A percentile compares a stretch with the other conserved stretches of the same genome.
Evolutionary conservation across 1,284 basidiomycete species (phyloP).

Genomic region (Pseudozyma flocculosa): DNA sequence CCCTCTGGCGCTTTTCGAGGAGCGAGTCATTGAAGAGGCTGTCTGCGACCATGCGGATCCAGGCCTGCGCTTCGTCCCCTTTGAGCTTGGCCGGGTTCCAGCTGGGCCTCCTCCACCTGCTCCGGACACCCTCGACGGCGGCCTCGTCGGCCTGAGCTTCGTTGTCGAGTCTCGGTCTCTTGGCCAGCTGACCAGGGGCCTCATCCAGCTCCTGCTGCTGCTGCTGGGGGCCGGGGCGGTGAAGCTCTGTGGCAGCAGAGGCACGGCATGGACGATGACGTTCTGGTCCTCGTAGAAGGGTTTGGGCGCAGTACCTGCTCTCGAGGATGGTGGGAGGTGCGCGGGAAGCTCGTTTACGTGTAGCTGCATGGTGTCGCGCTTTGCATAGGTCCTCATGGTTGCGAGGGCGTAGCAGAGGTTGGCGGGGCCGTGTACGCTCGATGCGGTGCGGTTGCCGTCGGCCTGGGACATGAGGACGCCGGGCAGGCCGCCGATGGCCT

Average conservation of each 20-base stretch:
- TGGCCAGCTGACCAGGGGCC: not conserved
- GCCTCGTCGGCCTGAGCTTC: not conserved
- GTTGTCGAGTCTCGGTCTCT: slow-evolving; percentile 14
- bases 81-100: slow-evolving; percentile 33
- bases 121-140: slow-evolving; percentile 12
- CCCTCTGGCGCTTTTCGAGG: slow-evolving; percentile 20
- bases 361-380: slow-evolving; percentile 38
- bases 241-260: slow-evolving; percentile 60
- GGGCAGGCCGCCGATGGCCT: slow-evolving; percentile 61
- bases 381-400: slow-evolving; percentile 61
- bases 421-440: slow-evolving; percentile 72
- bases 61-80: slow-evolving; percentile 29
- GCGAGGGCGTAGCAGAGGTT: slow-evolving; percentile 73
- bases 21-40: slow-evolving; percentile 53
- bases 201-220: no score
- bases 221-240: not conserved
- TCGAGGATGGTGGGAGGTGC: slow-evolving; percentile 21
- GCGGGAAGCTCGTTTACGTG: slow-evolving; percentile 19
- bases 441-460: slow-evolving; percentile 66
- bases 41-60: slow-evolving; percentile 41
- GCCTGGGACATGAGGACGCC: slow-evolving; percentile 80
- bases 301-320: slow-evolving; percentile 9
- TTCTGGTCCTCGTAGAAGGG: slow-evolving; percentile 68
- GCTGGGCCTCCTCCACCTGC: slow-evolving; percentile 19
- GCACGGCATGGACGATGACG: slow-evolving; percentile 68